Percentiles rank a stretch among this genome's conserved stretches.
Conservation (phyloP, 495 filamentous ascomycete species). For the Penicillium pancosmium region DNA sequence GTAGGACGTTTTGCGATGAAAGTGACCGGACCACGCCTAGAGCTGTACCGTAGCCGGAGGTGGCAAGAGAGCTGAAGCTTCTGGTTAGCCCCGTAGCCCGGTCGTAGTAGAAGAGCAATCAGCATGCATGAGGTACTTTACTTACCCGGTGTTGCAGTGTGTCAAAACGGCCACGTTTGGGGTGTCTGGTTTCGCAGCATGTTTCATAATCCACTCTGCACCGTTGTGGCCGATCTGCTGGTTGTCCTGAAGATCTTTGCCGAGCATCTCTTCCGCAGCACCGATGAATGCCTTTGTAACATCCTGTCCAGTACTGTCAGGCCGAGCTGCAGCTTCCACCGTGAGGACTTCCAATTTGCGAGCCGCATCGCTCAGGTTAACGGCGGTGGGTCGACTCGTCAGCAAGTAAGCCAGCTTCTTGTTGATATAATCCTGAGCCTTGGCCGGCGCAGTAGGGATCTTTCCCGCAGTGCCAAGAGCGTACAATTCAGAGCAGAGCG, state of each 20-base stretch:
- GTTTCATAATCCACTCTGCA: slow-evolving; percentile 74
- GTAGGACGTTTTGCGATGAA: slow-evolving; percentile 60
- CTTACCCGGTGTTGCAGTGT: slow-evolving; percentile 94
- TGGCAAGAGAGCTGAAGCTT: slow-evolving; percentile 75
- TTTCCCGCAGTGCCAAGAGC: slow-evolving; percentile 24
- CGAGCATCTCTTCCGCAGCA: slow-evolving; percentile 83
- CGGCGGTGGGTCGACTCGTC: slow-evolving; percentile 87
- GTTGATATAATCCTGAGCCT: slow-evolving; percentile 67
- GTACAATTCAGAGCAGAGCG: slow-evolving; percentile 66
- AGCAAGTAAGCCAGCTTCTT: slow-evolving; percentile 80
- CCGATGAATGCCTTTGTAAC: slow-evolving; percentile 69
- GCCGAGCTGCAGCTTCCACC: slow-evolving; percentile 32
- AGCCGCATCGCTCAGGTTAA: slow-evolving; percentile 91
- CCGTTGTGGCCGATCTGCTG: slow-evolving; percentile 79
- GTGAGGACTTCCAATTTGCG: slow-evolving; percentile 69
- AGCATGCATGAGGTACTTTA: slow-evolving; percentile 22
- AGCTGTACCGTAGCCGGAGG: slow-evolving; percentile 94
- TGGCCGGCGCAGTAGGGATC: slow-evolving; percentile 48
- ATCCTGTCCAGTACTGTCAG: slow-evolving; percentile 40
- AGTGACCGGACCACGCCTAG: slow-evolving; percentile 92
- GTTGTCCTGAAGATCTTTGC: slow-evolving; percentile 86
- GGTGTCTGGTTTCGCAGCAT: slow-evolving; percentile 38
- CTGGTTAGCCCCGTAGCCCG: slow-evolving; percentile 6
- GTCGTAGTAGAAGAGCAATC: no score
- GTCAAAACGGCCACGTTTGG: slow-evolving; percentile 74